These are phyloP conservation scores for Gaeumannomyces tritici DNA, from an alignment of 2,329 filamentous ascomycete genomes.

Conservation along the genomic window DNA sequence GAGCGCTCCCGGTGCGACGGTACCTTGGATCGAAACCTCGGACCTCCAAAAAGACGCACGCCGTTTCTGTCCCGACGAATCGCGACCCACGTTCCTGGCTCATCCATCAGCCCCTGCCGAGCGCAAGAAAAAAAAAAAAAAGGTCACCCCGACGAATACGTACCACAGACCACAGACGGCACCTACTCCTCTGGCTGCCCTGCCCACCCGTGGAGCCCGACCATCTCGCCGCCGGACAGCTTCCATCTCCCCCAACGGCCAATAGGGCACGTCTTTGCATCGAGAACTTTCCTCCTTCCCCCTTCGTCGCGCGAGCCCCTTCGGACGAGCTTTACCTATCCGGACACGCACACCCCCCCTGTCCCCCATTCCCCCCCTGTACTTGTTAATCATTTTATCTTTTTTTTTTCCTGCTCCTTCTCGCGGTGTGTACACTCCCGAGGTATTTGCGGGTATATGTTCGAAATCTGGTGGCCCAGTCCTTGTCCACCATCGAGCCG, in stretches of 20 bases:
- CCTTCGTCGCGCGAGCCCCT: background rate
- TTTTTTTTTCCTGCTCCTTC: background rate
- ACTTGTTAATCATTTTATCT: too few species aligned
- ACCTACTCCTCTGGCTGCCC: background rate
- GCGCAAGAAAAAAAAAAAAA: background rate
- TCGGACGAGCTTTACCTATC: background rate
- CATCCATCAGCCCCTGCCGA: too few species aligned
- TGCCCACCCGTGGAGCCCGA: background rate
- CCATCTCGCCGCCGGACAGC: background rate
- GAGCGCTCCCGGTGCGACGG: background rate
- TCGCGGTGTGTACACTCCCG: background rate
- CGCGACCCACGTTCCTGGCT: background rate
- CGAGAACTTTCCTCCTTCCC: background rate
- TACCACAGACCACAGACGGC: background rate
- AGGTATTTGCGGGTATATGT: background rate
- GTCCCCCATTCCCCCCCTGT: background rate
- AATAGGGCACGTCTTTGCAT: background rate
- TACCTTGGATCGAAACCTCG: background rate
- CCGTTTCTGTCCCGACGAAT: background rate
- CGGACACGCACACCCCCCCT: background rate
- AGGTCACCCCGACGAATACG: background rate
- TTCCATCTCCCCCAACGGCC: background rate
- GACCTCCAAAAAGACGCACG: background rate
- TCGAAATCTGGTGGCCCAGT: background rate
- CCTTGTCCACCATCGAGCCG: background rate